Base-by-base conservation (phyloP, 192 early-diverging fungal genomes). In the Coemansia sp. region DNA sequence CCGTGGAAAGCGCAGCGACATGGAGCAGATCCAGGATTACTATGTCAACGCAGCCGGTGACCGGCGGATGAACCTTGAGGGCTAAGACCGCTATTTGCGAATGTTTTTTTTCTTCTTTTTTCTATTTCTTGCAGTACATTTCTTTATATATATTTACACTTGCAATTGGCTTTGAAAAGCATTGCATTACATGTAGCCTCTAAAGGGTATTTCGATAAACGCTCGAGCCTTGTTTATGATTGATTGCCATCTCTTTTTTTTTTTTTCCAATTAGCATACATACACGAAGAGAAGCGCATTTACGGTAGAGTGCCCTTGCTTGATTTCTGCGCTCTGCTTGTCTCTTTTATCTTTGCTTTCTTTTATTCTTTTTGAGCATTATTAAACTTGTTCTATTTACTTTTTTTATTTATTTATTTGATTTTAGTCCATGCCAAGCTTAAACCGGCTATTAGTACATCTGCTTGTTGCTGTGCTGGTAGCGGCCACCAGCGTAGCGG, bases 1-100 rank as follows among this genome's bases (percentile, higher is more conserved):
- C 1, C 68, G 80, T 5, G 80, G 80, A 52, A 83, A 83, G 64
- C 74, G 80, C 41, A 83, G 80, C 69, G 80, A 83, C 59, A 83
- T 83, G 80, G 80, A 83, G 72, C 80, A 77, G 68, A 83, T 83
- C 59, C 74, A 83, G 72, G 80, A 83, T 48, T 83, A 83, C 51
- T 83, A 83, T 37, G 75, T 83, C 54, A 83, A 83, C n/a, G 80
- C 80, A 2, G 75, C 74, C 14, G 80, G 80, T 63, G 75, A 83
- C 69, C 71, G 80, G 1, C 75, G 80, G 48, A 83, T 83, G 80
- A 76, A 76, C 61, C 72, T 83, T 6, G 80, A 83, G 38, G 80
- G 80, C 15, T 82, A 45, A 68, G 6, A 5, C 7, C 37, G 7
- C 37, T 8, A 2, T 45, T 18, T 22, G 28, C 20, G 9, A 14